A percentile compares a stretch with the other conserved stretches of the same genome.
Conservation (phyloP, 805 yeast species). For the Starmerella ratchasimensis region DNA sequence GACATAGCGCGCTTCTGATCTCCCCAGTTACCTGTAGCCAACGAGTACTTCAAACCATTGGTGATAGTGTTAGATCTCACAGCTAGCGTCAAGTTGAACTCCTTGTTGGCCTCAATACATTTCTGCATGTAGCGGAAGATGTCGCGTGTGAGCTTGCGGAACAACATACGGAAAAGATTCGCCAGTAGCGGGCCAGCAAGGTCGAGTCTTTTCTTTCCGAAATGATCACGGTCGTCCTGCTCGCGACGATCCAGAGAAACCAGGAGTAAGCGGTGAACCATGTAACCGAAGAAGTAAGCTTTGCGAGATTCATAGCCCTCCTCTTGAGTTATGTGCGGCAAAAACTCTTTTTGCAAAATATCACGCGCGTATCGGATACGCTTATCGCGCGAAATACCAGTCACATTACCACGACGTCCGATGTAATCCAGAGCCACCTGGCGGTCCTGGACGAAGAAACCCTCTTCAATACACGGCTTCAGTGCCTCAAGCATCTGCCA, state of each 20-base stretch:
- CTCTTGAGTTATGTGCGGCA: constrained; percentile 94
- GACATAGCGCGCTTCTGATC: constrained; percentile 99
- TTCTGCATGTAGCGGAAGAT: constrained; percentile 97
- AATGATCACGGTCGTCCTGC: constrained; percentile 98
- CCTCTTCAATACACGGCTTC: constrained; percentile 98
- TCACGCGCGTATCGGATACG: constrained; percentile 98
- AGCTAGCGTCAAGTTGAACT: constrained; percentile 89
- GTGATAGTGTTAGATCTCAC: constrained; percentile 95
- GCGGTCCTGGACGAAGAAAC: constrained; percentile 93
- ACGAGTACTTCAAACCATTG: constrained; percentile 89
- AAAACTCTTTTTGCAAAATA: constrained; percentile 84
- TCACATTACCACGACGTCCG: constrained; percentile 95
- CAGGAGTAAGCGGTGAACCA: constrained; percentile 86
- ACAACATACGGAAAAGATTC: constrained; percentile 82
- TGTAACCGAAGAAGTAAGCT: constrained; percentile 93
- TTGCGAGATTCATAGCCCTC: constrained; percentile 95
- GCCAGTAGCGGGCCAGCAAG: constrained; percentile 97
- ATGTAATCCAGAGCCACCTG: constrained; percentile 96
- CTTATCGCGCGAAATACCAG: constrained; percentile 92
- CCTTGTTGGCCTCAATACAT: constrained; percentile 95
- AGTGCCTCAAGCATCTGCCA: constrained; percentile 99
- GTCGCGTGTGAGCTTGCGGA: constrained; percentile 90
- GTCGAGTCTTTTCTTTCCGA: constrained; percentile 96
- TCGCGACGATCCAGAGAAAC: constrained; percentile 96
- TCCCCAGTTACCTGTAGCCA: constrained; percentile 99